Percentiles rank a stretch among this genome's conserved stretches.
Conservation (phyloP, 371 early-diverging fungal genomes). For the Synchytrium microbalum region DNA sequence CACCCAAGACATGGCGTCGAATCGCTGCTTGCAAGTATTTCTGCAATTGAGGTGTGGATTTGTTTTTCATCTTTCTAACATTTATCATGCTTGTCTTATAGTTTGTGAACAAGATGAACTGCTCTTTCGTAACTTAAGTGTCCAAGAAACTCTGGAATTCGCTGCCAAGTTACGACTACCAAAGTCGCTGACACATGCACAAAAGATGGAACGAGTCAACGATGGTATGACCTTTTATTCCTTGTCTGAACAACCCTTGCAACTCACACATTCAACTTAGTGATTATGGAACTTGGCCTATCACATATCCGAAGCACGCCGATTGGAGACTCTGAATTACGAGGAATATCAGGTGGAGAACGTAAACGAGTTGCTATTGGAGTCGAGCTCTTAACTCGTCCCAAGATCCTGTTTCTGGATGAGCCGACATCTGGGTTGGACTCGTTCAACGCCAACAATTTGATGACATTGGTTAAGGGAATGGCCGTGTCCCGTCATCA, state of each 20-base stretch:
- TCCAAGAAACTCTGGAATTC: constrained; percentile 77
- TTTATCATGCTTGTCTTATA: constrained; percentile 44
- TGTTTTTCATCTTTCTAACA: constrained; percentile 6
- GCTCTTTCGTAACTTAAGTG: constrained; percentile 62
- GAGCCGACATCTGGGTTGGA: constrained; percentile 90
- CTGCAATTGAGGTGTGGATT: constrained; percentile 12
- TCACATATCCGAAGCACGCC: constrained; percentile 52
- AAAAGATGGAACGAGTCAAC: constrained; percentile 52
- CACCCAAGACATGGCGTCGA: constrained; percentile 11
- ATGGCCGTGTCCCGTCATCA: constrained; percentile 46
- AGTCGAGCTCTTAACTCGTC: constrained; percentile 68
- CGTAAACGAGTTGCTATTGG: constrained; percentile 87
- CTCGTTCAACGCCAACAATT: constrained; percentile 44
- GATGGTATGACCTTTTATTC: no score
- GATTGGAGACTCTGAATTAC: constrained; percentile 46
- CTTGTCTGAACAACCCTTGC: no score
- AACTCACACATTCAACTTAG: no score
- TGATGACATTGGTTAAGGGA: constrained; percentile 42
- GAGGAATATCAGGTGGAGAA: constrained; percentile 90
- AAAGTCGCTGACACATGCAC: constrained; percentile 38
- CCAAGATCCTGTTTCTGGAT: constrained; percentile 70
- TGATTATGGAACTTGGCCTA: constrained; percentile 62
- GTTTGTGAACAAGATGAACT: constrained; percentile 95
- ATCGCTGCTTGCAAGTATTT: constrained; percentile 7
- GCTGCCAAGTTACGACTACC: constrained; percentile 78